Evolutionary conservation across 2,329 filamentous ascomycete genomes (phyloP).

Genomic region (Ophiocordyceps camponoti-saundersi): DNA sequence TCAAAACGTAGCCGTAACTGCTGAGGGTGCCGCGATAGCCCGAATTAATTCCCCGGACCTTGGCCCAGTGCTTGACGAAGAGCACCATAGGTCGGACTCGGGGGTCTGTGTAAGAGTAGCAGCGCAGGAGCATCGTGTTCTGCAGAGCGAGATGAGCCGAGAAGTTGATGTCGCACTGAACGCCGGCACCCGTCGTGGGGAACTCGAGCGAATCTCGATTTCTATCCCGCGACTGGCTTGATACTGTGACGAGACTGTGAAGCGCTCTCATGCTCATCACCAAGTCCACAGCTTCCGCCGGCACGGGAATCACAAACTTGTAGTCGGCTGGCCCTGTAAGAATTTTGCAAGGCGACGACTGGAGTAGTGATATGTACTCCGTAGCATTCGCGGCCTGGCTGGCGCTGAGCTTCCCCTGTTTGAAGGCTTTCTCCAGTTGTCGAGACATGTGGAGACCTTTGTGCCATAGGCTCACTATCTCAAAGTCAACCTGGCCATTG

Average conservation of each 20-base stretch:
- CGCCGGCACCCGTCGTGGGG: conserved; percentile 58
- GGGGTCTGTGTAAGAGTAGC: conserved; percentile 64
- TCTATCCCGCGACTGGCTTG: conserved; percentile 34
- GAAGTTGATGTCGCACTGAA: conserved; percentile 87
- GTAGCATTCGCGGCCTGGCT: conserved; percentile 18
- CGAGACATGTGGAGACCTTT: conserved; percentile 36
- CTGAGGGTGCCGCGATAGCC: conserved; percentile 74
- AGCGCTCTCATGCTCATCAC: conserved; percentile 27
- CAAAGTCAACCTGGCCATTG: conserved; percentile 14
- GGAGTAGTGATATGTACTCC: conserved; percentile 34
- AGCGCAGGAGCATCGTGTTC: conserved; percentile 68
- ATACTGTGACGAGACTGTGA: conserved; percentile 30
- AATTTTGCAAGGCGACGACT: conserved; percentile 13
- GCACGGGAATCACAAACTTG: conserved; percentile 18
- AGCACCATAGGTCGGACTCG: conserved; percentile 64
- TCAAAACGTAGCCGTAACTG: conserved; percentile 81
- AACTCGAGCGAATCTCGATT: conserved; percentile 54
- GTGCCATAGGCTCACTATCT: conserved; percentile 29
- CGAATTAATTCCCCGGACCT: conserved; percentile 69
- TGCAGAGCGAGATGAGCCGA: conserved; percentile 68
- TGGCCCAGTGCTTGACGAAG: conserved; percentile 86
- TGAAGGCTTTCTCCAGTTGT: conserved; percentile 37
- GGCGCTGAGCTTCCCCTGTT: conserved; percentile 26
- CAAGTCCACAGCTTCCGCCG: conserved; percentile 13
- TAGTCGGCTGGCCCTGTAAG: conserved; percentile 3